Conservation (phyloP, 202 grass and related monocot genomes). For the Zoysia matrella region DNA sequence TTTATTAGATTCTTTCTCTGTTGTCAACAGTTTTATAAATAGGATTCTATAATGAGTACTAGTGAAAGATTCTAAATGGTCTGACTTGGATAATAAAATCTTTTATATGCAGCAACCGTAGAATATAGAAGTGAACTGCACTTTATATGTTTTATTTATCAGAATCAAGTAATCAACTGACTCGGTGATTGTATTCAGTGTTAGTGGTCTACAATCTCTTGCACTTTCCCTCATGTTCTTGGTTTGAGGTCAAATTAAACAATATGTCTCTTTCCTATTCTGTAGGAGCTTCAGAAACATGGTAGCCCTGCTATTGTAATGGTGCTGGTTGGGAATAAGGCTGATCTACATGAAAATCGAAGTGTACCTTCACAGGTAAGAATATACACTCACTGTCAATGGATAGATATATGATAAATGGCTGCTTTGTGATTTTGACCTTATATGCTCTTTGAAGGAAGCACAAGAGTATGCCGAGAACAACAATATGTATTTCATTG, state of each 20-base stretch:
- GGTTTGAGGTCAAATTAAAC: neutral
- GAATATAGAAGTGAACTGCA: neutral
- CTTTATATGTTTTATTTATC: too few relatives aligned
- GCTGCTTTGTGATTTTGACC: constrained; percentile 13
- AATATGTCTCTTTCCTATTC: constrained; percentile 1
- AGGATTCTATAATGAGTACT: neutral
- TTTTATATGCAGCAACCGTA: constrained; percentile 9
- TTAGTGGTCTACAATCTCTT: neutral
- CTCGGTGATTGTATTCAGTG: neutral
- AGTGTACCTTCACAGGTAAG: constrained; percentile 71
- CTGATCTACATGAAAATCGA: constrained; percentile 84
- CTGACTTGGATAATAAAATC: neutral
- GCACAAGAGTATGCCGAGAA: constrained; percentile 85
- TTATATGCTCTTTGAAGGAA: constrained; percentile 56
- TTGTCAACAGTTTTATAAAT: neutral
- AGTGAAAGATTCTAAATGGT: constrained; percentile 3
- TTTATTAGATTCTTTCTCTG: neutral
- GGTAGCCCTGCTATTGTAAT: constrained; percentile 85
- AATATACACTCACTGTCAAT: neutral
- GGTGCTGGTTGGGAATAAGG: constrained; percentile 97
- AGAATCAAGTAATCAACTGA: neutral
- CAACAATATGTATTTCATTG: constrained; percentile 94
- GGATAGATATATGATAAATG: constrained; percentile 18
- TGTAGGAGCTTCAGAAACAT: constrained; percentile 96
- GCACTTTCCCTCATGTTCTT: neutral